phyloP scores from a whole-genome alignment of 768 basidiomycete species.

The Pulveroboletus sp. region DNA sequence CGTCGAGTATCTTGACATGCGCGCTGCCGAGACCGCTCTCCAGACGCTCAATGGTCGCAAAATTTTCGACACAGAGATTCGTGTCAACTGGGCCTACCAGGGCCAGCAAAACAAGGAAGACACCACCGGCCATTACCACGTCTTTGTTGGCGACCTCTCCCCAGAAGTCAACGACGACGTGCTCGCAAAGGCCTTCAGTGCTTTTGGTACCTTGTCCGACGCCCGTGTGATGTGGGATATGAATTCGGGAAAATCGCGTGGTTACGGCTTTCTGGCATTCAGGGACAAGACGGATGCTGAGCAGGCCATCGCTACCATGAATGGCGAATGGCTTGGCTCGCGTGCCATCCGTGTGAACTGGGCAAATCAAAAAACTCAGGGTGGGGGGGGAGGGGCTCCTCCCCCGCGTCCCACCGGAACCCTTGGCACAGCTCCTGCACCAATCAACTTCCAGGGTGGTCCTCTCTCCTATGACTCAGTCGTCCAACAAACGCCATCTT shows the following conservation, averaged over 20 bases:
- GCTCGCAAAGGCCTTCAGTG: constrained; percentile 93
- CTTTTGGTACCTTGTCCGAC: constrained; percentile 95
- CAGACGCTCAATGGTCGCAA: constrained; percentile 98
- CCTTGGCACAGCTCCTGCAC: constrained; percentile 73
- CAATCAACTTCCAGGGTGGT: constrained; percentile 88
- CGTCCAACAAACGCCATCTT: constrained; percentile 88
- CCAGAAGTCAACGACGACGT: constrained; percentile 99
- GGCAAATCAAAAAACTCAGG: constrained; percentile 99
- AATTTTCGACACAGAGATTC: constrained; percentile 99
- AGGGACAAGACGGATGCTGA: constrained; percentile 99
- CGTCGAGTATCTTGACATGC: constrained; percentile 99
- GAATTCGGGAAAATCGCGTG: constrained; percentile 98
- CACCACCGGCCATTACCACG: constrained; percentile 95
- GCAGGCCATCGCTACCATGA: constrained; percentile 99
- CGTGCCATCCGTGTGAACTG: constrained; percentile 99
- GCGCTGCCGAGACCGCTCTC: constrained; percentile 97
- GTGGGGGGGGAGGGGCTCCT: constrained; percentile 42
- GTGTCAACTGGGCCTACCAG: constrained; percentile 99
- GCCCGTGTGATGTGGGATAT: constrained; percentile 99
- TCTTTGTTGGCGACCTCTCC: constrained; percentile 99
- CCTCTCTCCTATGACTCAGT: constrained; percentile 93
- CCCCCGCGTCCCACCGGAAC: constrained; percentile 41
- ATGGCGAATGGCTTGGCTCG: constrained; percentile 98
- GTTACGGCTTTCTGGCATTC: constrained; percentile 98
- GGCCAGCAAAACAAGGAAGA: constrained; percentile 99